Base-by-base conservation (phyloP, 805 yeast species). In the Kurtzmaniella cleridarum region DNA sequence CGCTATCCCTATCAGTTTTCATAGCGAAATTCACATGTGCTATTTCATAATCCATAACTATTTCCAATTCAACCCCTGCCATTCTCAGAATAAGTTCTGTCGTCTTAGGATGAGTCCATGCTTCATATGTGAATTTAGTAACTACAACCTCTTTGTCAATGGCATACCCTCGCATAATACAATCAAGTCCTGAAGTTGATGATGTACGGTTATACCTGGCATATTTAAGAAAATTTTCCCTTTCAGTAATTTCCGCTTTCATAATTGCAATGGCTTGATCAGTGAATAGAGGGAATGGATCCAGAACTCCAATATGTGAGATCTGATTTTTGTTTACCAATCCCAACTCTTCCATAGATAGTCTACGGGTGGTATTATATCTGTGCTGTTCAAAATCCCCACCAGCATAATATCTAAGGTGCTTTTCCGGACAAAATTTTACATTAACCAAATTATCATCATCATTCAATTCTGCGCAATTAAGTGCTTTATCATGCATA, bases 91-190 rank as follows among this genome's bases (percentile, higher is more conserved):
- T 61, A 28, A 78, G 71, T 38, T 73, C 76, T 46, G 73, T 58
- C 5, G 81, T 75, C 42, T 65, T 65, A 17, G 83, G 82, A 47
- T 75, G 79, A 3, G 69, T 70, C 82, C 83, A 77, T 4, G 83
- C 83, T 3, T 60, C 66, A 46, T 69, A 62, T 2, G 74, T 69
- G 50, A 78, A 78, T 0, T 79, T 81, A 30, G 75, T 59, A n/a
- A 57, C 40, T 30, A 59, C 43, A 13, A 44, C 38, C 30, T 49
- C 57, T 16, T 50, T 54, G 20, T 58, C 53, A 30, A 64, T 69
- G 20, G 69, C 73, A 46, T 64, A 73, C 3, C 84, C 83, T 46
- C 83, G 64, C 41, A 76, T 49, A 35, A 55, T 58, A 46, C 76
- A 61, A 53, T 73, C 80, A 46, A 67, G 46, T 30, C 79, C 80